These are phyloP conservation scores for Solanum pennellii DNA, from an alignment of 257 asterid genomes.

Conservation along the genomic window DNA sequence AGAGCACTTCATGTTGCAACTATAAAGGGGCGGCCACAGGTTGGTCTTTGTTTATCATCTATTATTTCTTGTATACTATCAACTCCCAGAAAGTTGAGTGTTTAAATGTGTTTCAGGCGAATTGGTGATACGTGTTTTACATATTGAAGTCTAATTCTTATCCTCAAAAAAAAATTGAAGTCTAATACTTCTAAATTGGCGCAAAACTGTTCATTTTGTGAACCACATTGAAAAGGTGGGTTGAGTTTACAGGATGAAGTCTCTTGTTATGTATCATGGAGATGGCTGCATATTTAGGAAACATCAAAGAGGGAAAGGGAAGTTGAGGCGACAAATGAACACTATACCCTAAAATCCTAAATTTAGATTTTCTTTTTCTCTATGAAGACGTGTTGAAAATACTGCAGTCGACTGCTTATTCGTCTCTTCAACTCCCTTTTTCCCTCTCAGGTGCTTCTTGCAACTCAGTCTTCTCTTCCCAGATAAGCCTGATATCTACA, in stretches of 20 bases:
- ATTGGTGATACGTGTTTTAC: neutral
- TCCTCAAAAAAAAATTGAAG: neutral
- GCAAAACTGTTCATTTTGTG: neutral
- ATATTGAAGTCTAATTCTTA: neutral
- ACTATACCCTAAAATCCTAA: neutral
- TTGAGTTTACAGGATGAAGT: neutral
- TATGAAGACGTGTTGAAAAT: neutral
- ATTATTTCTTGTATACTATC: neutral
- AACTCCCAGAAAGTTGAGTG: neutral
- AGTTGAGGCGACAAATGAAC: neutral
- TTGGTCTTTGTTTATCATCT: conserved; percentile 5
- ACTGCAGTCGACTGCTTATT: neutral
- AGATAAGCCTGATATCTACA: neutral
- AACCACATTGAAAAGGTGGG: neutral
- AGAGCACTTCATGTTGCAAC: conserved; percentile 84
- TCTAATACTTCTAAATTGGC: neutral
- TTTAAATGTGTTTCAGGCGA: neutral
- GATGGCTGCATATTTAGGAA: neutral
- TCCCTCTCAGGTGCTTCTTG: neutral
- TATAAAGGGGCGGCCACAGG: conserved; percentile 82
- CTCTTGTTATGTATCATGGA: neutral
- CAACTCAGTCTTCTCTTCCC: neutral
- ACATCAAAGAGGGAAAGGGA: neutral
- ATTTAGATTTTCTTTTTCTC: neutral
- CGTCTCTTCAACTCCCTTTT: neutral